Base-by-base conservation (phyloP, 805 yeast species). In the Ogataea pignaliae region DNA sequence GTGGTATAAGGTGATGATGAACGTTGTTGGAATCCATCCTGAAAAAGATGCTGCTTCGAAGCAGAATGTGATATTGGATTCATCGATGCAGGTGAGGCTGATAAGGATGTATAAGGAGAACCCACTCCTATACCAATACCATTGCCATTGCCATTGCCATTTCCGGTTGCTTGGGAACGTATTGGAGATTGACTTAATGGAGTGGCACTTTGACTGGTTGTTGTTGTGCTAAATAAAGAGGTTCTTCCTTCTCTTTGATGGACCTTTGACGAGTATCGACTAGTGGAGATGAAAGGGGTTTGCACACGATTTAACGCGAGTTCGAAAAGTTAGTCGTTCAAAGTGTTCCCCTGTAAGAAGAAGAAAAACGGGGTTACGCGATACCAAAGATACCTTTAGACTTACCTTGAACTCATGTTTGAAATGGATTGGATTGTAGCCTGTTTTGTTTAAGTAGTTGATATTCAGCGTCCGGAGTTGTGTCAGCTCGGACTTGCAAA, bases 1-100 rank as follows among this genome's bases (percentile, higher is more conserved):
- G 57, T 55, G 15, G 63, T 70, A 52, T 73, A 75, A 1, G 79
- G 76, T 1, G 78, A 71, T 2, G 69, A 57, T 1, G 70, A 61
- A 33, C 71, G 41, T 14, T 34, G 18, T 50, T 45, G 42, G 30
- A 36, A 31, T 31, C 21, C 44, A 17, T 39, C 28, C 29, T 50
- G 51, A 34, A 30, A 34, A 11, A 36, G 32, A n/a, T 21, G 30
- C 28, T 32, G 39, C 29, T 21, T 41, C 33, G 46, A 43, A 44
- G 51, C 16, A 40, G 47, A 42, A 15, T 52, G 44, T 35, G 51
- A 37, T 33, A 48, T 33, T 16, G 51, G 44, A 31, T 39, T 41
- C 34, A 39, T 41, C 14, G 17, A 9, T 3, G 39, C 29, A 11
- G 33, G 11, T 15, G 39, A 34, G 15, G 30, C 35, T 35, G 35